These are phyloP conservation scores for Bipolaris oryzae DNA, from an alignment of 2,329 filamentous ascomycete genomes.

Conservation along the genomic window DNA sequence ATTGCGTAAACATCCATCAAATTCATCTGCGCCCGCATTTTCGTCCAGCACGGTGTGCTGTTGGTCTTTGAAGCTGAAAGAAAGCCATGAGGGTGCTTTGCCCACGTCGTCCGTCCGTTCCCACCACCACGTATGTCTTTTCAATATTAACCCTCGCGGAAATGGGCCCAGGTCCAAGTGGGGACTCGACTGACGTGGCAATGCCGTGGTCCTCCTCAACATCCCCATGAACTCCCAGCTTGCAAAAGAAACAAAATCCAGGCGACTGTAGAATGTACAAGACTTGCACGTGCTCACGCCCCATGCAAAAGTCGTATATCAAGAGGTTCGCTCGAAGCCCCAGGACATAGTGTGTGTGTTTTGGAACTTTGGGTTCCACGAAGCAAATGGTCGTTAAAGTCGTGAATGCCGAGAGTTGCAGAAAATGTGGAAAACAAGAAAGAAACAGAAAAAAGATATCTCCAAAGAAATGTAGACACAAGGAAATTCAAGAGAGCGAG, in stretches of 20 bases:
- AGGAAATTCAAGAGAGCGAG: constrained; percentile 34
- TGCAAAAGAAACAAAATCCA: constrained; percentile 35
- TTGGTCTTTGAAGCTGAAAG: constrained; percentile 13
- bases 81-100: constrained; percentile 13
- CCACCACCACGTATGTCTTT: constrained; percentile 25
- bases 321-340: constrained; percentile 37
- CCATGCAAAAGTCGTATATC: constrained; percentile 48
- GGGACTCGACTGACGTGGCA: constrained; percentile 23
- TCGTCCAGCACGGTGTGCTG: constrained; percentile 34
- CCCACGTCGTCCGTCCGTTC: constrained; percentile 19
- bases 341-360: constrained; percentile 35
- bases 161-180: constrained; percentile 15
- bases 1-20: constrained; percentile 30
- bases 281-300: constrained; percentile 44
- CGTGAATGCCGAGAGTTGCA: constrained; percentile 43
- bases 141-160: constrained; percentile 15
- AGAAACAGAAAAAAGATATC: constrained; percentile 31
- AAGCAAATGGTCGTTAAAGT: constrained; percentile 44
- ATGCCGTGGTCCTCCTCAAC: constrained; percentile 24
- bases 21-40: constrained; percentile 37
- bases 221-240: constrained; percentile 23
- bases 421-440: constrained; percentile 41
- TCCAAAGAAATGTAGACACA: constrained; percentile 37
- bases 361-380: constrained; percentile 26
- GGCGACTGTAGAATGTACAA: constrained; percentile 43